Base-by-base conservation (phyloP, 768 basidiomycete genomes). In the Suillus spraguei region DNA sequence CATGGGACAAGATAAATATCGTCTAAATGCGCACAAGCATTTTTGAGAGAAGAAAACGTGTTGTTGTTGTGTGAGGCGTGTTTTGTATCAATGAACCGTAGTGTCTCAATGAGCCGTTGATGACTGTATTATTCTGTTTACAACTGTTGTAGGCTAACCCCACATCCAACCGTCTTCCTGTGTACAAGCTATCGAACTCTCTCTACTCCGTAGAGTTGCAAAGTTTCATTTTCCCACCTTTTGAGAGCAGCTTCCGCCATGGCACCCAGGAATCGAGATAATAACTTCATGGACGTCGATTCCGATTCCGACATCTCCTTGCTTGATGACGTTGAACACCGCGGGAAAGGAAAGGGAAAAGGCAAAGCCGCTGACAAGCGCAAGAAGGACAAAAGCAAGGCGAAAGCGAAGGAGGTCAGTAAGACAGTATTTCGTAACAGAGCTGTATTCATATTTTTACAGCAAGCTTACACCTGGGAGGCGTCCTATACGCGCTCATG, bases 391-490 rank as follows among this genome's bases (percentile, higher is more conserved):
- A 89, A 87, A 70, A 85, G 78, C 69, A 77, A 75, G 63, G 61
- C 65, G 32, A 77, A 78, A 60, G 69, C 71, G 59, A 78, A 75
- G 65, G 77, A 75, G n/a, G 75, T 68, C 61, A 61, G 71, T 63
- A 32, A 42, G 6, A 10, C 59, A 28, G 56, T 42, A 60, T 53
- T 66, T 53, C 24, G 4, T 32, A n/a, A 16, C 35, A 8, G 28
- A 28, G 5, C 16, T 17, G 50, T 14, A 50, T 20, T 35, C 36
- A 50, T 7, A 59, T 64, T 66, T 44, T 47, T 64, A 58, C 71
- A 91, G 89, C 87, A 90, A 85, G 84, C 88, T 5, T 96, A 97
- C 68, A 92, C 95, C 36, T 99, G 97, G 97, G 97, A 99, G 72
- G 97, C 94, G 1, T 90, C 91, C 4, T 98, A 95, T 72, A 88